Evolutionary conservation across 2,329 filamentous ascomycete species (phyloP), one percentile per base, ranked within the genome.

Genomic region (Aspergillus ochraceus): DNA sequence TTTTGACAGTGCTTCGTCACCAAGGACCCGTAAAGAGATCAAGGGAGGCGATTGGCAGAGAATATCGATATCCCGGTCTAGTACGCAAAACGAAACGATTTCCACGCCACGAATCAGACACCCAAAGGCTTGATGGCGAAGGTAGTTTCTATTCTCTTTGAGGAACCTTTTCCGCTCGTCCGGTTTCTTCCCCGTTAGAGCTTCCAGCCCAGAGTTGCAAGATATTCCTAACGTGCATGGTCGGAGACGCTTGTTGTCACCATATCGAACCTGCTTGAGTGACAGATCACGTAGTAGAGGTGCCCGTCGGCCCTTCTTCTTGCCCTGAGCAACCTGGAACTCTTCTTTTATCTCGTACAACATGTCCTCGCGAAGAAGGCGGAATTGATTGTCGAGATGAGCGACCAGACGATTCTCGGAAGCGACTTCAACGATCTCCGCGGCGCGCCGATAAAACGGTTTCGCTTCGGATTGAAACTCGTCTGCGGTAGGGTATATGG

Each of bases 361-460:
- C 81, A 91, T 87, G 62, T 92, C 89, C 65, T 92, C 88, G 2
- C 90, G 78, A 0, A 91, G 76, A 0, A 92, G 80, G 0, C 90
- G 86, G 63, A 90, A 93, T 54, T 91, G 86, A 67, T 89, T 90
- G 66, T 90, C 89, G 0, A 90, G 71, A 68, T 91, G 86, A 0
- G 76, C 71, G 0, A 73, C 73, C 0, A 81, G 70, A 1, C 85
- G 80, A 0, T 70, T 65, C 1, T 76, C 60, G 12, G 68, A 32
- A 1, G 76, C 58, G 0, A 71, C 60, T 1, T 83, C 73, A 1
- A 77, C 71, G 0, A 89, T 75, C 1, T 83, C 83, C 4, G 81
- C 76, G 0, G 82, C 80, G 0, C 75, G 79, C 6, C 83, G 81
- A 49, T 86, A 85, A 69, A 86, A 91, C 0, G 84, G 80, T 24